Evolutionary conservation across 164 flowering plant genomes (phyloP).

Genomic region (Umbilicus rupestris): DNA sequence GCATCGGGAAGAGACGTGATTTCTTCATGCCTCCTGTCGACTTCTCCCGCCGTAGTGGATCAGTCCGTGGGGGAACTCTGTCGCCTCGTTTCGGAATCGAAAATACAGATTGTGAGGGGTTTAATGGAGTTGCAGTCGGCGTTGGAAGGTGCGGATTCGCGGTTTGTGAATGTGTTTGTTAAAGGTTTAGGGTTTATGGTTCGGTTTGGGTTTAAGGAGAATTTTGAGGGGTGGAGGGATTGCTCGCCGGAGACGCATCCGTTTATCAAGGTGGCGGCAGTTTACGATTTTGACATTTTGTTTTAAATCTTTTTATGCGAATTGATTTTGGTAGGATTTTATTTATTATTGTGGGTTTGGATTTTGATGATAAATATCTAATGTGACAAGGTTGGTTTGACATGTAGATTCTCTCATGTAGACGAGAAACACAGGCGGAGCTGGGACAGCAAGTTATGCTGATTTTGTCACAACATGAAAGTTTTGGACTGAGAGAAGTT

Average conservation of each 20-base stretch:
- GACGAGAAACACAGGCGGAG: conserved; percentile 55
- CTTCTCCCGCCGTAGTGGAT: conserved; percentile 58
- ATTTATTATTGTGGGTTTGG: neutral
- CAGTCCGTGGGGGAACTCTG: conserved; percentile 83
- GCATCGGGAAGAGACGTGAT: conserved; percentile 43
- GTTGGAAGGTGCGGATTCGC: conserved; percentile 48
- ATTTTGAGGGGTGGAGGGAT: conserved; percentile 20
- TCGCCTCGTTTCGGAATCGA: conserved; percentile 46
- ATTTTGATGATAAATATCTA: neutral
- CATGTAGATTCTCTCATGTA: conserved; percentile 54
- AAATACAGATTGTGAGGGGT: conserved; percentile 34
- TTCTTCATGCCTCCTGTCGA: conserved; percentile 52
- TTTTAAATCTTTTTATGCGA: no score
- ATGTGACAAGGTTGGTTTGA: conserved; percentile 9
- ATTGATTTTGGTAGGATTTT: neutral
- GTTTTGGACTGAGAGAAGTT: conserved; percentile 34
- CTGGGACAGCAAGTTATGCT: conserved; percentile 58
- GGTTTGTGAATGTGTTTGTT: conserved; percentile 43
- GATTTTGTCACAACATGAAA: conserved; percentile 38
- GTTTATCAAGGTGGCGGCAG: conserved; percentile 47
- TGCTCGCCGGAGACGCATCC: conserved; percentile 50
- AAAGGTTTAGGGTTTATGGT: conserved; percentile 64
- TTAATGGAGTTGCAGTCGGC: conserved; percentile 80
- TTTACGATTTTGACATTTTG: neutral
- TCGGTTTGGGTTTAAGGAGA: conserved; percentile 36